phyloP scores from a whole-genome alignment of 345 rosid species.

The Crucihimalaya himalaica region DNA sequence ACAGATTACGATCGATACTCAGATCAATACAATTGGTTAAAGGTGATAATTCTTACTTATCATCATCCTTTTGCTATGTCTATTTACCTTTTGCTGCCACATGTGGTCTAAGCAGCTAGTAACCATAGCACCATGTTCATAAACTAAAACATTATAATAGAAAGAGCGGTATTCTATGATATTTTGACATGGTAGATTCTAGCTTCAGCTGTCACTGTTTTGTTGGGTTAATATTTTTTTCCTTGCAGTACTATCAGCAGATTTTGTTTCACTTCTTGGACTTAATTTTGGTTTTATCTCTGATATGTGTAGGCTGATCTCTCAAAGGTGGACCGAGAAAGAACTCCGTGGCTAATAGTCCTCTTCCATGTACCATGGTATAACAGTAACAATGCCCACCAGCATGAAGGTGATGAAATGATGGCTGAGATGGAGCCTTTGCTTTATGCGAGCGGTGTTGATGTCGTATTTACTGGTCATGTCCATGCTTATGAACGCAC shows the following conservation, averaged over 20 bases:
- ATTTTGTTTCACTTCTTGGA: background rate
- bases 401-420: slow-evolving; percentile 79
- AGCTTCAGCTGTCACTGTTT: background rate
- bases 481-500: slow-evolving; percentile 97
- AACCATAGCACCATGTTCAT: background rate
- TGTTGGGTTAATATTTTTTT: background rate
- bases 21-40: slow-evolving; percentile 80
- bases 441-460: slow-evolving; percentile 77
- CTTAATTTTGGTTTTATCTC: background rate
- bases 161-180: background rate
- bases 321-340: slow-evolving; percentile 70
- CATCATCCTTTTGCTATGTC: background rate
- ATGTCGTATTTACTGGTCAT: slow-evolving; percentile 77
- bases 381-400: slow-evolving; percentile 87
- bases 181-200: background rate
- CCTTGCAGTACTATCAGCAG: background rate
- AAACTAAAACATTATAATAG: too few relatives aligned
- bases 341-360: slow-evolving; percentile 88
- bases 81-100: background rate
- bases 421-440: slow-evolving; percentile 86
- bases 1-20: slow-evolving; percentile 66
- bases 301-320: slow-evolving; percentile 65
- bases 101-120: background rate
- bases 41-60: slow-evolving; percentile 46
- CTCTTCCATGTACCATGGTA: slow-evolving; percentile 94